These are phyloP conservation scores for Phylloporus sp. DNA, from an alignment of 768 basidiomycete species.

Conservation along the genomic window DNA sequence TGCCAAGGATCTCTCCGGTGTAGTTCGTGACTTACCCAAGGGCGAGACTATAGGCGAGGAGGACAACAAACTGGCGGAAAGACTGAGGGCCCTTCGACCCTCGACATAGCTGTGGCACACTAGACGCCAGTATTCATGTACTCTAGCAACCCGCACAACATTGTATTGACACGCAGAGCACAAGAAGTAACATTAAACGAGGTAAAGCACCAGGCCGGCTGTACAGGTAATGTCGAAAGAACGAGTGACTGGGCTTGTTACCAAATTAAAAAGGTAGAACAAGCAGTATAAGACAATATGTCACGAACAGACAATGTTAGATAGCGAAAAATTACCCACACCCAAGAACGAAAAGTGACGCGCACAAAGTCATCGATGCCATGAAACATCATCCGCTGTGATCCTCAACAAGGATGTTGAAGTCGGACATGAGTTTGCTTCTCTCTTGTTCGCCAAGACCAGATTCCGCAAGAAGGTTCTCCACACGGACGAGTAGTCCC, in stretches of 20 bases:
- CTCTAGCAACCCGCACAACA: neutral
- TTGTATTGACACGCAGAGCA: neutral
- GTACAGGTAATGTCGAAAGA: constrained; percentile 4
- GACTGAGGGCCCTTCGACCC: constrained; percentile 84
- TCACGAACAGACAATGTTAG: constrained; percentile 9
- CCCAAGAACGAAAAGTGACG: constrained; percentile 10
- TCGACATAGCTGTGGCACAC: constrained; percentile 42
- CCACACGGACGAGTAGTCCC: constrained; percentile 64
- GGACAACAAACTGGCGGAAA: constrained; percentile 77
- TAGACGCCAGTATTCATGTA: constrained; percentile 6
- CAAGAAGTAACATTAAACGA: constrained; percentile 10
- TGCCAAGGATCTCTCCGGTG: constrained; percentile 49
- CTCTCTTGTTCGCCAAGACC: constrained; percentile 47
- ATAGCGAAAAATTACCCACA: constrained; percentile 27
- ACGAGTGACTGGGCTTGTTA: constrained; percentile 14
- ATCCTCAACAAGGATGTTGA: constrained; percentile 52
- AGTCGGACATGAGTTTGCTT: constrained; percentile 51
- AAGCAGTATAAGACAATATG: constrained; percentile 20
- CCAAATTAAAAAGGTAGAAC: constrained; percentile 9
- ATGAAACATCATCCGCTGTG: constrained; percentile 21
- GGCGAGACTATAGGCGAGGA: constrained; percentile 66
- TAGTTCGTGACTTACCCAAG: constrained; percentile 54
- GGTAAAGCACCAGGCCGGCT: constrained; percentile 5
- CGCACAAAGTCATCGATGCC: constrained; percentile 2
- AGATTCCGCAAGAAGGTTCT: constrained; percentile 52